Base-by-base conservation (phyloP, 352 stramenopile genomes). In the Globisporangium orthogonon region DNA sequence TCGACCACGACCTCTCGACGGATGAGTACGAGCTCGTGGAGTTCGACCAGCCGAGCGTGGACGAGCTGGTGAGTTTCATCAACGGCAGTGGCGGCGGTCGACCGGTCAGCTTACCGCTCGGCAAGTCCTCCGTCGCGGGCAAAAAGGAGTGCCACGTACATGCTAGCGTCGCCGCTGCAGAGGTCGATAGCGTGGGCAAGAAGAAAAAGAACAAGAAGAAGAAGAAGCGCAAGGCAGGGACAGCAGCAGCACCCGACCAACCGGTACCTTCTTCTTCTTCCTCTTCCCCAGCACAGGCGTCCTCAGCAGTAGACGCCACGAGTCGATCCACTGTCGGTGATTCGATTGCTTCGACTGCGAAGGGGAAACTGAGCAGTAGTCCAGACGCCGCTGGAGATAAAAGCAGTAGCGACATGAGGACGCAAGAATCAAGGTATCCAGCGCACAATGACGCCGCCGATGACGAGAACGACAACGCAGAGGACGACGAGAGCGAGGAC, bases 31-130 rank as follows among this genome's bases (percentile, higher is more conserved):
- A 90, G 52, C 57, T 90, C 10, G 81, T 91, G 52, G 79, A 91
- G 64, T 86, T 89, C 56, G 82, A 91, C 46, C 82, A 91, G 58
- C 82, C 82, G 6, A 91, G 82, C 43, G 80, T 91, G 7, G 82
- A 91, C 50, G 82, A 91, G 50, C 69, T 91, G 56, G 73, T 91
- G 60, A 79, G 71, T 70, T 91, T 89, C 48, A 91, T 91, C 62
- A 91, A 91, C 39, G 82, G 82, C 31, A 83, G 73, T 43, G 62
- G 61, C 7, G 64, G 64, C 67, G 13, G 52, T 50, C 11, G 15
- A 3, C 14, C 15, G 11, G 2, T 54, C 14, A 60, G 23, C 63
- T 60, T 54, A 50, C 58, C 23, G 14, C 48, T 5, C 46, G 45
- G 28, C 30, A 47, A 23, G 28, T 18, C n/a, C 44, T 17, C 11